Percentiles rank a stretch among this genome's conserved stretches.
These are phyloP conservation scores for Triticum dicoccoides DNA, from an alignment of 176 grass and related monocot genomes.

Conservation along the genomic window DNA sequence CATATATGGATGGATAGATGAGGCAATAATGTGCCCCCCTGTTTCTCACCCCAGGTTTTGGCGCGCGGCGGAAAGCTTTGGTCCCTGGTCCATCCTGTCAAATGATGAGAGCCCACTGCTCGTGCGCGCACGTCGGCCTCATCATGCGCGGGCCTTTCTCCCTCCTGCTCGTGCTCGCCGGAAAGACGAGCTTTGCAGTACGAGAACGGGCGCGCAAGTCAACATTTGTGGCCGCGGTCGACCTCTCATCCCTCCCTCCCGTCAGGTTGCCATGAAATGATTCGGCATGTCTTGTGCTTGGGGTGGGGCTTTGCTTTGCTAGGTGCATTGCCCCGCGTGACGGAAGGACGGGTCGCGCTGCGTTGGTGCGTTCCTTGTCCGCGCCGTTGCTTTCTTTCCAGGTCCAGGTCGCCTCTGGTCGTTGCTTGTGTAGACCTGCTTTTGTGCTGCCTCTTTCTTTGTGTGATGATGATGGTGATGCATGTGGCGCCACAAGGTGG, in stretches of 20 bases:
- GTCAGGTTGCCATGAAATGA: slow-evolving; percentile 40
- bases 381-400: background rate
- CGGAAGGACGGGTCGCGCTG: background rate
- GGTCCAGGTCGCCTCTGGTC: slow-evolving; percentile 10
- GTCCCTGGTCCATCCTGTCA: slow-evolving; percentile 24
- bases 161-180: background rate
- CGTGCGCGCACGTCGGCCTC: background rate
- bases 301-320: background rate
- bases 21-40: background rate
- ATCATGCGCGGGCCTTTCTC: slow-evolving; percentile 6
- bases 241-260: background rate
- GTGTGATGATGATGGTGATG: background rate
- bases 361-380: too few relatives aligned
- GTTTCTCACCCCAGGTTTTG: slow-evolving; percentile 11
- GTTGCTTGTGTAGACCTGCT: background rate
- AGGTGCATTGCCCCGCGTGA: slow-evolving; percentile 32
- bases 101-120: slow-evolving; percentile 22
- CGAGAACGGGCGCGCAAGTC: slow-evolving; percentile 40
- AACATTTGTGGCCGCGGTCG: slow-evolving; percentile 42
- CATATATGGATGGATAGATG: background rate
- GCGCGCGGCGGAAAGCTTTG: background rate
- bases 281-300: slow-evolving; percentile 18
- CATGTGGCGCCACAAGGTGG: background rate
- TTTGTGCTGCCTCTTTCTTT: background rate
- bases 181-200: slow-evolving; percentile 35